Evolutionary conservation across 1,139 yeast species (phyloP), one percentile per base, ranked within the genome.

Genomic region (Cylindricascospora bacillispora): DNA sequence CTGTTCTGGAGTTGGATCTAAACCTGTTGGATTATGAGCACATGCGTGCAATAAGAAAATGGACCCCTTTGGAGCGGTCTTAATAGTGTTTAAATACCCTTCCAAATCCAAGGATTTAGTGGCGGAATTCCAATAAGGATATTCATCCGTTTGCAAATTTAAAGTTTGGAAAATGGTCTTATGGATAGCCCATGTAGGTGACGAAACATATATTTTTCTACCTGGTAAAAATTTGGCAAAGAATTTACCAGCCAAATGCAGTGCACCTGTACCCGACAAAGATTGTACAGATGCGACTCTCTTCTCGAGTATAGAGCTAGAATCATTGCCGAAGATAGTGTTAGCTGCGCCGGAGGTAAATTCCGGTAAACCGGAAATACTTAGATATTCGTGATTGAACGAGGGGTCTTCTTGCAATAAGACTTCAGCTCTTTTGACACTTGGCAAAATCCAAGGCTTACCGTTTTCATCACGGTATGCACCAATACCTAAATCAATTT

Each of bases 171-270:
- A 89, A 44, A 89, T 80, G 53, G 77, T 81, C 55, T 69, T 65
- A 60, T 89, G 98, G 63, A 86, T 89, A 33, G 89, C 94, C 98
- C 98, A 89, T 15, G 98, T 86, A 37, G 98, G 98, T 41, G 71
- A 65, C 6, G 95, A 80, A 35, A 86, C 59, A 58, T 83, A 86
- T 28, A 89, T 64, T 17, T 67, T 61, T 38, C 57, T 58, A 26
- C 48, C 50, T 24, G 57, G 56, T 24, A 73, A 68, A 26, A 65
- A 60, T 39, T 67, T 65, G 38, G 54, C 35, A 31, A 86, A 59
- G 49, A 89, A 82, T 38, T 66, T 65, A 12, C 86, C 94, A 15
- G 86, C 93, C 48, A 85, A 61, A 52, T 86, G 97, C 47, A 86
- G 67, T 4, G 97, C 94, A 34, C 98, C 98, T 10, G 98, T 89